Percentiles rank a stretch among this genome's conserved stretches.
phyloP scores from a whole-genome alignment of 805 yeast genomes.

The Candida gorgasii region DNA sequence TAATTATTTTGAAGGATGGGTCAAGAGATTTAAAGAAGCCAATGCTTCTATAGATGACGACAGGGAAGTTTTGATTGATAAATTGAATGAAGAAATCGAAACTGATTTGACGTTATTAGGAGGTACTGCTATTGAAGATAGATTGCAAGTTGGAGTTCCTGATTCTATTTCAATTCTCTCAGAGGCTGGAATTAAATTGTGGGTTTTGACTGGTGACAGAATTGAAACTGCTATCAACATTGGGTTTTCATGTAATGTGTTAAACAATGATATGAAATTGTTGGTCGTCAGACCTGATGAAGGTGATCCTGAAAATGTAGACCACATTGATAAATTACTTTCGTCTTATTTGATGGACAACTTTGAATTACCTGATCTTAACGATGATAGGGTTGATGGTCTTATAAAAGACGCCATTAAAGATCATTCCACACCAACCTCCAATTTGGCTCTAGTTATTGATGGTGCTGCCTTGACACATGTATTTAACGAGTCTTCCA shows the following conservation, averaged over 20 bases:
- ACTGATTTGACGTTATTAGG: conserved; percentile 58
- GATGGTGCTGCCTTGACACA: conserved; percentile 66
- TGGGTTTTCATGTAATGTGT: conserved; percentile 75
- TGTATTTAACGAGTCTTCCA: conserved; percentile 30
- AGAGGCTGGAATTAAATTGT: conserved; percentile 73
- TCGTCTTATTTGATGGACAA: conserved; percentile 48
- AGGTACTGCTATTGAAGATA: conserved; percentile 81
- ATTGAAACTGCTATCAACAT: conserved; percentile 83
- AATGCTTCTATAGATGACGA: conserved; percentile 52
- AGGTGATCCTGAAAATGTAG: conserved; percentile 49
- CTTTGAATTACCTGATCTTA: conserved; percentile 44
- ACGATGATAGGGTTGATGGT: conserved; percentile 28
- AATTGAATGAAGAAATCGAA: conserved; percentile 61
- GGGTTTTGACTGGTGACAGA: conserved; percentile 85
- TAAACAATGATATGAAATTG: conserved; percentile 67
- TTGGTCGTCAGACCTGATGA: conserved; percentile 62
- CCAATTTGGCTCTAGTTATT: conserved; percentile 59
- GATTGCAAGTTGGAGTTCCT: conserved; percentile 78
- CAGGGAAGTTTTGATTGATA: conserved; percentile 58
- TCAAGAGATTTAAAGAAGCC: conserved; percentile 56
- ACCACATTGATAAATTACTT: conserved; percentile 38
- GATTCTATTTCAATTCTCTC: conserved; percentile 65
- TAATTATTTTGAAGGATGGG: conserved; percentile 54
- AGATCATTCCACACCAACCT: conserved; percentile 66
- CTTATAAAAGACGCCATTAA: conserved; percentile 50